Base-by-base conservation (phyloP, 257 asterid genomes). In the Capsicum rhomboideum region DNA sequence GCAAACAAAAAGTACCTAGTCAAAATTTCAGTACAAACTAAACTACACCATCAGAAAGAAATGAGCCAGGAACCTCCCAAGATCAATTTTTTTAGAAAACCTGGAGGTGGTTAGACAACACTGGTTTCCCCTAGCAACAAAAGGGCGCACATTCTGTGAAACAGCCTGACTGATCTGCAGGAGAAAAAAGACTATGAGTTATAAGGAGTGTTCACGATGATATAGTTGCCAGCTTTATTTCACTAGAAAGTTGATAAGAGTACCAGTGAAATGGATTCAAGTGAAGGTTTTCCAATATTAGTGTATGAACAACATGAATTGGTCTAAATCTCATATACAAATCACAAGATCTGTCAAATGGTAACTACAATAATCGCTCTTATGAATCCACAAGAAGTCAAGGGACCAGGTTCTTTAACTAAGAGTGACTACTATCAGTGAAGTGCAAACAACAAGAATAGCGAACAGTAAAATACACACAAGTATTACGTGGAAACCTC, bases 101-200 rank as follows among this genome's bases (percentile, higher is more conserved):
- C 98, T 94, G 88, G 97, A 90, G 66, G 97, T 86, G 68, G 94
- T 90, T 89, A 94, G 81, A 89, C 91, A 94, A 83, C 98, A 94
- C 82, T 91, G 98, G 89, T 78, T 92, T 83, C 98, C 98, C 89
- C 85, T 93, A 82, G 91, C 82, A 59, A 83, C 34, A 84, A 92
- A 87, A 46, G 95, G 87, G 42, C 94, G 95, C 4, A 85, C 94
- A 2, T 92, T 91, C 85, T 85, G 91, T 37, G 94, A 86, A 64
- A 93, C 97, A 61, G 84, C 84, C n/a, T n/a, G n/a, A n/a, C n/a
- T n/a, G n/a, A 96, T 93, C 98, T 96, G 94, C 88, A 88, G 17
- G 79, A n/a, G 78, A 5, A 23, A 66, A 78, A 69, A 29, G 54
- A 26, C 26, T 31, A 28, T 77, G 31, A 67, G 64, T 67, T 44